Evolutionary conservation across 2,329 filamentous ascomycete species (phyloP), one percentile per base, ranked within the genome.

Genomic region (Verticillium nubilum): DNA sequence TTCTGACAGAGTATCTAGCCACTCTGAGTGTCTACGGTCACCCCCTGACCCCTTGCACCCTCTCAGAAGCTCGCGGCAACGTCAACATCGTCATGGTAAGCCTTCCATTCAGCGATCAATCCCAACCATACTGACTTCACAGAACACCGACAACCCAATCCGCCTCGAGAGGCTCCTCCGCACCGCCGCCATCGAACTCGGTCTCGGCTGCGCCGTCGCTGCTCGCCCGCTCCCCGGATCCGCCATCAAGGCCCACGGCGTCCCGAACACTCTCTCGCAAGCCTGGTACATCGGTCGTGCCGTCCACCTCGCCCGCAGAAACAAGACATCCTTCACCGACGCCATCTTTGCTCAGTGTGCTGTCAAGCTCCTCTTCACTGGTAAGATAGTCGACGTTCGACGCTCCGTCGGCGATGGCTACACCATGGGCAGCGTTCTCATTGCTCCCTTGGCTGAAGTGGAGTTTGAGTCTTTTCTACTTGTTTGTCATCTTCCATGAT

Each of bases 381-480:
- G 75, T 23, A 77, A 78, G 59, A 73, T 76, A n/a, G 50, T 74
- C 26, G 72, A 76, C 47, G 74, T 77, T 1, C 65, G 67, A n/a
- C 69, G 75, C 12, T 70, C 71, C 42, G 66, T 78, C 2, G 69
- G 68, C 7, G 72, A 72, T 4, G 76, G 76, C 12, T 77, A 76
- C 65, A 77, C 76, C 1, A 73, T 75, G 69, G 75, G 76, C 27
- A 68, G 71, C 9, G 72, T 72, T 5, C 59, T 75, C 2, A 65
- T 77, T 5, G 70, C 70, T 0, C 72, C 73, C 4, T 33, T 66
- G 1, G 33, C 57, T 9, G 63, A 66, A 4, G 70, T 72, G 17
- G 72, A 76, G 55, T 65, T 64, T 12, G 67, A 58, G n/a, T n/a
- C 25, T 47, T 54, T 7, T 59, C 67, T 1, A 60, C 65, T 4